Evolutionary conservation across 148 eudicot species (phyloP).

Genomic region (Rheum nobile): DNA sequence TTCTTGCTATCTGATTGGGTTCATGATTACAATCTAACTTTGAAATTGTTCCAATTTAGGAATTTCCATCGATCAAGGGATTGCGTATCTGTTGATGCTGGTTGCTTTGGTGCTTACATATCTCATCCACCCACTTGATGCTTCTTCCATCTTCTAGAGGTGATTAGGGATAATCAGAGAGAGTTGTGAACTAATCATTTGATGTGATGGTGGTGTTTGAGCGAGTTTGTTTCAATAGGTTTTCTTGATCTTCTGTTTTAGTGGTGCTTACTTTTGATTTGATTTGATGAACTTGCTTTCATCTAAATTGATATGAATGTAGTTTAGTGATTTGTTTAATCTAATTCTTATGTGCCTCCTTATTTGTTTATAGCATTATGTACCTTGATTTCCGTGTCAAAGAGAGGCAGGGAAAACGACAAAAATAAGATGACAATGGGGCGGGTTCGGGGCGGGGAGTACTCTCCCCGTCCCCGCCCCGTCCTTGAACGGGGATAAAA

Average conservation of each 20-base stretch:
- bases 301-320: background rate
- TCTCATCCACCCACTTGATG: background rate
- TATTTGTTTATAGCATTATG: background rate
- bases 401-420: background rate
- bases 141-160: background rate
- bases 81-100: background rate
- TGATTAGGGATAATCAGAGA: background rate
- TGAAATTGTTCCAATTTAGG: background rate
- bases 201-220: background rate
- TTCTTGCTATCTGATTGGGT: background rate
- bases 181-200: background rate
- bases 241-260: background rate
- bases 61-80: background rate
- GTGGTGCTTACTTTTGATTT: background rate
- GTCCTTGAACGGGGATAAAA: too few relatives aligned
- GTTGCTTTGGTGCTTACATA: constrained; percentile 2
- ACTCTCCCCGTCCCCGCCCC: too few relatives aligned
- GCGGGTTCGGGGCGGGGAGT: too few relatives aligned
- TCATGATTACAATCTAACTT: background rate
- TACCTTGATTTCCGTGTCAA: background rate
- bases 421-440: background rate
- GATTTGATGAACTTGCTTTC: background rate
- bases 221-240: background rate
- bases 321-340: background rate
- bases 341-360: background rate